Evolutionary conservation across 2,329 filamentous ascomycete species (phyloP), one percentile per base, ranked within the genome.

Genomic region (Coniochaeta prunicola): DNA sequence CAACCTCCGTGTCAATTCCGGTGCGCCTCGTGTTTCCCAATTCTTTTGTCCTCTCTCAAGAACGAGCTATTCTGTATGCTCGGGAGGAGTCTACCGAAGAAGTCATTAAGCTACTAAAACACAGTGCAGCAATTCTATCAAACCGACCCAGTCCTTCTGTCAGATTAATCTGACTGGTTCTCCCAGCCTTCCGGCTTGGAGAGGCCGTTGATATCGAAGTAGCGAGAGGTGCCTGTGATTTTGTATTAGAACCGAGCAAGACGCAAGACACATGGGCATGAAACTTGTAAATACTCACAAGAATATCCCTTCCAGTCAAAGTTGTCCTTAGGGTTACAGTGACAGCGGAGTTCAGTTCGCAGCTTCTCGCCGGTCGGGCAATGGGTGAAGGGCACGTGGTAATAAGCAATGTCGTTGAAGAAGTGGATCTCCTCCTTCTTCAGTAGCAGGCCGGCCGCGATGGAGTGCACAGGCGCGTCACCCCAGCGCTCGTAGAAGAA

Each of bases 401-500:
- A 97, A 76, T 99, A 99, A 60, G 91, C 93, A 68, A 99, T 99
- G 70, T 99, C 93, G 74, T 99, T 91, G 80, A 97, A 99, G 80
- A 99, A 99, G 74, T 99, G 94, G 62, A 99, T 86, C 73, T 99
- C 87, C 56, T 94, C 89, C 79, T 96, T 97, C 74, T 90, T 88
- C 64, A 99, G 81, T 74, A 97, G 83, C 42, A 99, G 78, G 61
- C 83, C 83, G 3, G 94, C 94, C 15, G 91, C 94, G 65, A 99
- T 97, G n/a, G 93, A 97, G 77, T 99, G 94, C 6, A 99, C 91
- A 0, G 94, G 94, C 6, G 94, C 94, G 75, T 99, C 93, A 61
- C 93, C 93, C 93, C 93, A 99, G 67, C 93, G 88, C 76, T 99
- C 94, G 74, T 97, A 97, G 81, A 97, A 97, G 83, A 99, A 99